Evolutionary conservation across 768 basidiomycete genomes (phyloP).

Genomic region (Floccularia luteovirens): DNA sequence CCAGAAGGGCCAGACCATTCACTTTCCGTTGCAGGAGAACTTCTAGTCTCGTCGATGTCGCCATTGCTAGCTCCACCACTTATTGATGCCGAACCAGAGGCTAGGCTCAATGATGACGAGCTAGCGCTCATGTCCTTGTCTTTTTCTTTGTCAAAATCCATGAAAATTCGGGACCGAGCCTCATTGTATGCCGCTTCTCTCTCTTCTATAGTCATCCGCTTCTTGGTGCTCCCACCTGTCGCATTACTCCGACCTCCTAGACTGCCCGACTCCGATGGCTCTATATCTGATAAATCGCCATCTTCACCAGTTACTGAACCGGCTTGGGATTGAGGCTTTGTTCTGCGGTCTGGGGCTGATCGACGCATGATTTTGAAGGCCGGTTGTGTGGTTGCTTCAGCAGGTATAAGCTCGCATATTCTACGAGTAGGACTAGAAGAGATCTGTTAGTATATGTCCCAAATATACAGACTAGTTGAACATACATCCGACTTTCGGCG

Average conservation of each 20-base stretch:
- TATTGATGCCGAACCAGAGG: slow-evolving; percentile 57
- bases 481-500: slow-evolving; percentile 71
- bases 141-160: slow-evolving; percentile 70
- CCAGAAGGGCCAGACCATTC: slow-evolving; percentile 61
- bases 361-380: slow-evolving; percentile 88
- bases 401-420: slow-evolving; percentile 71
- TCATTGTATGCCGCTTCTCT: slow-evolving; percentile 87
- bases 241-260: slow-evolving; percentile 61
- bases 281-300: slow-evolving; percentile 67
- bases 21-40: slow-evolving; percentile 74
- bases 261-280: slow-evolving; percentile 78
- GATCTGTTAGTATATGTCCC: slow-evolving; percentile 8
- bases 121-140: slow-evolving; percentile 70
- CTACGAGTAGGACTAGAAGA: slow-evolving; percentile 55
- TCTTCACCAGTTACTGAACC: slow-evolving; percentile 73
- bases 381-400: slow-evolving; percentile 61
- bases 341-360: slow-evolving; percentile 41
- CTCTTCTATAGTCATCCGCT: slow-evolving; percentile 74
- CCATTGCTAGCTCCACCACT: slow-evolving; percentile 45
- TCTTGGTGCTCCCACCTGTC: slow-evolving; percentile 55
- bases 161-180: slow-evolving; percentile 81
- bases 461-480: slow-evolving; percentile 11
- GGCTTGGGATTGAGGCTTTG: slow-evolving; percentile 59
- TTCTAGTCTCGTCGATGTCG: slow-evolving; percentile 61
- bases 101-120: slow-evolving; percentile 66